Evolutionary conservation across 2,329 filamentous ascomycete genomes (phyloP), one percentile per base, ranked within the genome.

Genomic region (Chalara sp.): DNA sequence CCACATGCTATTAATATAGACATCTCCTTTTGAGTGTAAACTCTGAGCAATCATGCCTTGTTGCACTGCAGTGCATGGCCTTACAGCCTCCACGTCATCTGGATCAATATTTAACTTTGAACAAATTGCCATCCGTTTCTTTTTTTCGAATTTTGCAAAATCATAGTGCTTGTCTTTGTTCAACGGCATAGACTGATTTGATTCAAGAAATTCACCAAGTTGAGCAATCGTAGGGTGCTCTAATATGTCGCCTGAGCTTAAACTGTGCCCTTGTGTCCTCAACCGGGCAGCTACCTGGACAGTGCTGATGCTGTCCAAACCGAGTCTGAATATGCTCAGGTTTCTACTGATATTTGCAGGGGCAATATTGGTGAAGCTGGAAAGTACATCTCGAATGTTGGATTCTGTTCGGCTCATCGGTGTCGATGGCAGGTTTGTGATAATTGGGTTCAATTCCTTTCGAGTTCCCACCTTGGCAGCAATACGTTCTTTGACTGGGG

Each of bases 261-360:
- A 67, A 1, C 65, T 61, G 39, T 82, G 70, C 0, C 82, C 83
- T 13, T 75, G 61, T 39, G 74, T 77, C 13, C 85, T 80, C 12
- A 96, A 71, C 30, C 76, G 70, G 1, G 80, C 76, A 1, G 89
- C 87, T 7, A 96, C 74, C 61, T 96, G 90, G 5, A 84, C 77
- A 0, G 89, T 87, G 53, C 86, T 91, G 61, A 97, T 93, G 64
- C 91, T 96, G 67, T 96, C 91, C 4, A 96, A 72, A 0, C 92
- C 92, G n/a, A 96, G 78, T 52, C 86, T 83, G 60, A 92, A 95
- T 46, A 97, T 89, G 0, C 87, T 89, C 0, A 82, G 89, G 7
- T 76, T 64, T 10, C 74, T 75, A 4, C 64, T 61, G 44, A 96
- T 83, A 0, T 69, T 70, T 0, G 72, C 60, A 2, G 64, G 50